Evolutionary conservation across 75 land plant species (phyloP).

Genomic region (Sequoiadendron giganteum): DNA sequence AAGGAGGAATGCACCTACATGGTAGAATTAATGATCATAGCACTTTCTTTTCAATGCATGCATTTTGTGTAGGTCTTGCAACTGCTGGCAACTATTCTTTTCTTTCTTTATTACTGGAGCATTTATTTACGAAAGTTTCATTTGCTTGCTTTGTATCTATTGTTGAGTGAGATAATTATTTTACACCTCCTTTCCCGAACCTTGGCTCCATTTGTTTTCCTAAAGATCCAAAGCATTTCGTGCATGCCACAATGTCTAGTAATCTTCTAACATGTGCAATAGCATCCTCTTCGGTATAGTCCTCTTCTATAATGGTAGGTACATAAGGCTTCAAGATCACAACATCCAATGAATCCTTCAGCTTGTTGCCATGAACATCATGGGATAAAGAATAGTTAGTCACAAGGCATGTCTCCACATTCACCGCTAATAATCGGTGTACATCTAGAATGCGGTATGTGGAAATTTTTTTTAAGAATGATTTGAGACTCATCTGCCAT

Average conservation of each 20-base stretch:
- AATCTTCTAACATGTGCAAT: no score
- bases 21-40: no score
- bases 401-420: constrained; percentile 86
- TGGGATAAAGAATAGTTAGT: constrained; percentile 81
- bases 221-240: constrained; percentile 62
- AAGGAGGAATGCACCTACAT: no score
- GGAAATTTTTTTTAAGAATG: constrained; percentile 81
- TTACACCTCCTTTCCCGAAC: constrained; percentile 10
- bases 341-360: constrained; percentile 77
- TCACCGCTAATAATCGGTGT: constrained; percentile 53
- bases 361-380: constrained; percentile 70
- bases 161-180: background rate
- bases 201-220: constrained; percentile 25
- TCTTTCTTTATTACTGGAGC: constrained; percentile 3
- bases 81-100: no score
- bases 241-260: constrained; percentile 95
- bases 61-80: no score
- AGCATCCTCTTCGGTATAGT: no score
- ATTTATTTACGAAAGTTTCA: background rate
- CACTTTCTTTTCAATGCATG: no score
- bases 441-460: constrained; percentile 90
- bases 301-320: no score
- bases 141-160: background rate
- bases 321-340: no score
- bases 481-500: constrained; percentile 79